Evolutionary conservation across 1,139 yeast species (phyloP).

Genomic region (Yarrowia galli): DNA sequence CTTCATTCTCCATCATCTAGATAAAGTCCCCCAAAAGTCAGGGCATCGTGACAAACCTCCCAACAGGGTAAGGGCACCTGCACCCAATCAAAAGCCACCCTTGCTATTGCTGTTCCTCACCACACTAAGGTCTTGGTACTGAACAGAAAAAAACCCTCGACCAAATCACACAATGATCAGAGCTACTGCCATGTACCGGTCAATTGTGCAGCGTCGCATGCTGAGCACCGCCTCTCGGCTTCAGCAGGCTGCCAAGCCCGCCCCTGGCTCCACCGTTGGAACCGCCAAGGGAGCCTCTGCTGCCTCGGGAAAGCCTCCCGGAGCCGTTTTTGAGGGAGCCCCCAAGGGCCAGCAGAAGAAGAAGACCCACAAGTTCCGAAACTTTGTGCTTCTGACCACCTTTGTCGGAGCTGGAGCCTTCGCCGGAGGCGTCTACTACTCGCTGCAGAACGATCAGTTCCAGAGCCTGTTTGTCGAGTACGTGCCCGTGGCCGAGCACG

Average conservation of each 20-base stretch:
- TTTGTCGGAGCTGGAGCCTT: constrained; percentile 47
- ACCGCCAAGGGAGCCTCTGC: constrained; percentile 30
- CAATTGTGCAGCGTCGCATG: constrained; percentile 36
- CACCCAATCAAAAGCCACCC: constrained; percentile 36
- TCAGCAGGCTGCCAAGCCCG: constrained; percentile 19
- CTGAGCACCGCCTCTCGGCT: constrained; percentile 23
- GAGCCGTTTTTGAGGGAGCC: constrained; percentile 19
- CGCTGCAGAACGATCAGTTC: constrained; percentile 52
- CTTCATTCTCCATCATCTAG: background rate
- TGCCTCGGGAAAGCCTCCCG: constrained; percentile 36
- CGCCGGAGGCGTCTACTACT: constrained; percentile 53
- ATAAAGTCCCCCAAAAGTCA: background rate
- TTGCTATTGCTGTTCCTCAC: constrained; percentile 30
- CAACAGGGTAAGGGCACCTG: constrained; percentile 36
- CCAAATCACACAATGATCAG: constrained; percentile 24
- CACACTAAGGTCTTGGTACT: constrained; percentile 14
- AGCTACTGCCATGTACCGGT: constrained; percentile 36
- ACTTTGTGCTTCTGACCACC: constrained; percentile 47
- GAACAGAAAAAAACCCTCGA: background rate
- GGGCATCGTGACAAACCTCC: constrained; percentile 8
- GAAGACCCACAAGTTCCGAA: constrained; percentile 49
- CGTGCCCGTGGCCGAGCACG: constrained; percentile 65
- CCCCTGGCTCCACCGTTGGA: constrained; percentile 17
- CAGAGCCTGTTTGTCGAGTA: constrained; percentile 58
- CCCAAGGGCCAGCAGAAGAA: constrained; percentile 38